Evolutionary conservation across 1,139 yeast species (phyloP).

Genomic region (Meyerozyma carpophila): DNA sequence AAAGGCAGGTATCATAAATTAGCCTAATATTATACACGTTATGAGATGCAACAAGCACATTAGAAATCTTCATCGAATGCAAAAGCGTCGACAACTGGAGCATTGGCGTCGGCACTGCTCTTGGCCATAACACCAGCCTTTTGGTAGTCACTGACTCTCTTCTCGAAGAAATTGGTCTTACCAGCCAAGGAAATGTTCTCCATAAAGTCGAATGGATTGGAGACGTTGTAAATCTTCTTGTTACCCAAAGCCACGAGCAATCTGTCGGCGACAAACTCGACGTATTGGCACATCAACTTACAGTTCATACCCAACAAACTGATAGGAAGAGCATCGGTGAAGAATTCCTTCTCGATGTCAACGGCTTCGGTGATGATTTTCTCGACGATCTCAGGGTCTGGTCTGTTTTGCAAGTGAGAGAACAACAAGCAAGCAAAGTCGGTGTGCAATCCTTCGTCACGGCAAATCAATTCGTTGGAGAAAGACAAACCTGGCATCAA

Average conservation of each 20-base stretch:
- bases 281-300: slow-evolving; percentile 92
- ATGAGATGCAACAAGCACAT: slow-evolving; percentile 5
- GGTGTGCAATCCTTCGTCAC: slow-evolving; percentile 98
- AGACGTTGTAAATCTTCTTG: slow-evolving; percentile 77
- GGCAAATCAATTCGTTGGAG: slow-evolving; percentile 92
- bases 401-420: slow-evolving; percentile 88
- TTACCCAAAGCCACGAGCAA: slow-evolving; percentile 85
- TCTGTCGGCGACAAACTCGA: slow-evolving; percentile 96
- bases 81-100: slow-evolving; percentile 26
- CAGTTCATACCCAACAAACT: slow-evolving; percentile 91
- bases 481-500: slow-evolving; percentile 97
- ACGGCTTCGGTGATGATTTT: slow-evolving; percentile 94
- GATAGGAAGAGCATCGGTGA: slow-evolving; percentile 90
- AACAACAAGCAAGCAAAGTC: slow-evolving; percentile 95
- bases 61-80: slow-evolving; percentile 48
- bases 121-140: slow-evolving; percentile 96
- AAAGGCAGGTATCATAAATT: neutral
- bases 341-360: slow-evolving; percentile 85
- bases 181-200: slow-evolving; percentile 97
- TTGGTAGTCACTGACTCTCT: slow-evolving; percentile 97
- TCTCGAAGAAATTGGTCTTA: slow-evolving; percentile 97
- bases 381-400: slow-evolving; percentile 71
- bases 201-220: slow-evolving; percentile 98
- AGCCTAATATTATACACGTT: neutral
- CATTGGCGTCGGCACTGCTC: slow-evolving; percentile 23